Evolutionary conservation across 192 early-diverging fungal genomes (phyloP), one percentile per base, ranked within the genome.

Genomic region (Coemansia aciculifera): DNA sequence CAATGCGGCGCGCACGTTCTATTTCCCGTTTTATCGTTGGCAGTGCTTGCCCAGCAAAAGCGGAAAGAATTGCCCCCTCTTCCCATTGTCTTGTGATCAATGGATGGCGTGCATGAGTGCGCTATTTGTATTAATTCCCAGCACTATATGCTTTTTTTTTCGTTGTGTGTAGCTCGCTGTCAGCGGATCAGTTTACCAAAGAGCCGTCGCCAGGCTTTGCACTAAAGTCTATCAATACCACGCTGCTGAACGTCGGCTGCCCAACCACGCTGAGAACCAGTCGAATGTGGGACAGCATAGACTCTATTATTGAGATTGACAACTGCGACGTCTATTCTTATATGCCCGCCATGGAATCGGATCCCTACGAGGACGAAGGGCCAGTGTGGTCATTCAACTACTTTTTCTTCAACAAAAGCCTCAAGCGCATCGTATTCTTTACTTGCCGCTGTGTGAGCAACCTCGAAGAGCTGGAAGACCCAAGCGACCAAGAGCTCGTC

Each of bases 341-440:
- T 79, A 89, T 87, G 52, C 95, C 97, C 13, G 90, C 93, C 44
- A 88, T 81, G 11, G 95, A 95, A 36, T 85, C 87, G 43, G 94
- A 99, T 77, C 97, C 95, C 9, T 95, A 95, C 79, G 87, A 85
- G 51, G 96, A 97, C 59, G 94, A 98, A 62, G 92, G 90, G 15
- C 90, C 88, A 21, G 83, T 95, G 87, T 93, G 94, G 95, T 93
- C 93, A 32, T 93, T 97, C 78, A 95, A 99, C 87, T 95, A 95
- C 86, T 98, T 99, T 72, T 98, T 99, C 84, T 91, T 92, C 67
- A 98, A 99, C 78, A 88, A 89, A 63, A 90, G 90, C 68, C 75
- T 95, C 71, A 97, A 95, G 76, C 85, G 95, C 51, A 91, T 99
- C 39, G 86, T 99, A 12, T 98, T 95, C 72, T 93, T 99, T 71